Conservation (phyloP, 2,329 filamentous ascomycete genomes). For the Penicillium sp. region DNA sequence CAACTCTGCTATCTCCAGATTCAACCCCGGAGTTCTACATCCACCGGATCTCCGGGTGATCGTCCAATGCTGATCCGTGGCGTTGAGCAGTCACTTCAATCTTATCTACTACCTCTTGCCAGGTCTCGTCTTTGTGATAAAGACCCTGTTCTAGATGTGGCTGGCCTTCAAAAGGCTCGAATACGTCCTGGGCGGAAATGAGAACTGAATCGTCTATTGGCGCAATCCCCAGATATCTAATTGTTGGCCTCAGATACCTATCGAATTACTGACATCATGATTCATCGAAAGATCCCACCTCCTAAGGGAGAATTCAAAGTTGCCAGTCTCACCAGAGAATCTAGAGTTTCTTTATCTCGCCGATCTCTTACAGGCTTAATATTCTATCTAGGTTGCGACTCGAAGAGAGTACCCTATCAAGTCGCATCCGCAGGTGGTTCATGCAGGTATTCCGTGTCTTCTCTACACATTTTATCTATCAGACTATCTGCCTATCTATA, state of each 20-base stretch:
- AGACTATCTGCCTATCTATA: conserved; percentile 1
- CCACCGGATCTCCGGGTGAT: conserved; percentile 17
- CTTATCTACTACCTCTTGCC: conserved; percentile 1
- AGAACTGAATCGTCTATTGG: neutral
- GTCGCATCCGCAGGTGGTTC: neutral
- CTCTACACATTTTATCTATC: neutral
- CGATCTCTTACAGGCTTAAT: neutral
- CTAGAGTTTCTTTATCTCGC: neutral
- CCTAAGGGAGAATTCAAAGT: neutral
- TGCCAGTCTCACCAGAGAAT: neutral
- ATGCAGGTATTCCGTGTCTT: neutral
- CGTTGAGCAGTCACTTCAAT: neutral
- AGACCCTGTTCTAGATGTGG: neutral
- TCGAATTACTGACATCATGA: no score
- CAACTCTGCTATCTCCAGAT: conserved; percentile 23
- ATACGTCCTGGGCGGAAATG: neutral
- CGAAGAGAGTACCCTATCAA: conserved; percentile 7
- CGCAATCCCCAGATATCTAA: neutral
- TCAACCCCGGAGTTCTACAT: conserved; percentile 18
- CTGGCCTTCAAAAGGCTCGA: neutral
- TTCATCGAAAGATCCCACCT: neutral
- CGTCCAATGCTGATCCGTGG: conserved; percentile 8
- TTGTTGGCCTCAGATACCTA: no score
- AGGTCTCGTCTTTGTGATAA: neutral
- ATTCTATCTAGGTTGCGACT: no score